phyloP scores from a whole-genome alignment of 2,329 filamentous ascomycete genomes.

The Talaromyces sp. region DNA sequence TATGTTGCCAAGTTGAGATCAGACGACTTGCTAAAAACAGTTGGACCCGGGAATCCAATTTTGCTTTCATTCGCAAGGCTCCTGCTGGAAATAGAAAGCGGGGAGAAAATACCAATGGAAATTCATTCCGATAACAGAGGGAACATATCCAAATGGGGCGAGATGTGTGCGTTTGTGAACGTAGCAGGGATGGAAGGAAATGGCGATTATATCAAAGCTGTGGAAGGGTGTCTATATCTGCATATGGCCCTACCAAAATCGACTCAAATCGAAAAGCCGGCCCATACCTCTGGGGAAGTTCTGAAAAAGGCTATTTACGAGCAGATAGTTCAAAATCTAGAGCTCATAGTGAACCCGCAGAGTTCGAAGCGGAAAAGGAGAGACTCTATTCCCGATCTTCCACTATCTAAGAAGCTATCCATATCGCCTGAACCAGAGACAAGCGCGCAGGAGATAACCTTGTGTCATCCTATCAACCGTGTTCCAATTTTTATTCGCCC shows the following conservation, averaged over 20 bases:
- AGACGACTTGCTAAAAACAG: too few species aligned
- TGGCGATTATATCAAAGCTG: neutral
- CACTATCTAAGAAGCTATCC: neutral
- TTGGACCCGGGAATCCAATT: too few species aligned
- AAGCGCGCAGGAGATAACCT: neutral
- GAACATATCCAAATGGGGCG: neutral
- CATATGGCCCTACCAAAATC: neutral
- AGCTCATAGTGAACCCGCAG: neutral
- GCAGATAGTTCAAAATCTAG: neutral
- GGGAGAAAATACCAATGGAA: neutral
- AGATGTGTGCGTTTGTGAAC: neutral
- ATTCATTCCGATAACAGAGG: neutral
- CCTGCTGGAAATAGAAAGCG: neutral
- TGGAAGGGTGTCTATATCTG: neutral
- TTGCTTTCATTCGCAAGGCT: too few species aligned
- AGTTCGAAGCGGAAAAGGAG: neutral
- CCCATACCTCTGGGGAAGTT: neutral
- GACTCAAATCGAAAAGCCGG: neutral
- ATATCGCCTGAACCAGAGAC: neutral
- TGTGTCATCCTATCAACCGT: neutral
- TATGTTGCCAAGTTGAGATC: too few species aligned
- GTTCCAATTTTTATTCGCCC: neutral
- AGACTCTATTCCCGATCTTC: neutral
- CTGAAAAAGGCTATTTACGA: neutral
- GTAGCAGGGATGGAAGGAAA: neutral